Conservation (phyloP, 164 flowering plant species). For the Malania oleifera region DNA sequence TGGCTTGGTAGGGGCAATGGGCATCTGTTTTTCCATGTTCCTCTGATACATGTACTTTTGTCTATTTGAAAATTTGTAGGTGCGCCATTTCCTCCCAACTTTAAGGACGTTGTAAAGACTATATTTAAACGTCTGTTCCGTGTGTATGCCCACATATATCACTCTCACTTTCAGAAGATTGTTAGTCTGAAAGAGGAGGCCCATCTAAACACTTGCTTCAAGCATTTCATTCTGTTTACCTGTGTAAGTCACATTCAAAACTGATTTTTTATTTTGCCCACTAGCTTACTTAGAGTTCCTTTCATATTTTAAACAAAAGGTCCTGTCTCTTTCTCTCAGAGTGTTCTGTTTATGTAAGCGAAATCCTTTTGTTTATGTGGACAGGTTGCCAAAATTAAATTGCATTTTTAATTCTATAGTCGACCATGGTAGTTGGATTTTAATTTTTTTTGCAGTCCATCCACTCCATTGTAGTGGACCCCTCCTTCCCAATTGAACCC, state of each 20-base stretch:
- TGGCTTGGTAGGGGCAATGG: not conserved
- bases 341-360: too few relatives aligned
- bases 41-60: not conserved
- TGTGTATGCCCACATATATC: slow-evolving; percentile 96
- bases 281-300: too few relatives aligned
- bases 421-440: too few relatives aligned
- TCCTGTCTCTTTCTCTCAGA: too few relatives aligned
- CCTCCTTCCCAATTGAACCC: too few relatives aligned
- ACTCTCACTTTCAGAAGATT: slow-evolving; percentile 96
- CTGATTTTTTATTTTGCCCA: too few relatives aligned
- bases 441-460: not conserved
- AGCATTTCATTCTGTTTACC: slow-evolving; percentile 96
- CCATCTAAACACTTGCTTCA: slow-evolving; percentile 98
- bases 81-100: slow-evolving; percentile 92
- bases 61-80: slow-evolving; percentile 40
- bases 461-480: too few relatives aligned
- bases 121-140: slow-evolving; percentile 97
- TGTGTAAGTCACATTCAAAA: slow-evolving; percentile 88
- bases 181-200: slow-evolving; percentile 98
- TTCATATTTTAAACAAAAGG: too few relatives aligned
- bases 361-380: too few relatives aligned
- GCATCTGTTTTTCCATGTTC: not conserved
- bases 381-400: too few relatives aligned
- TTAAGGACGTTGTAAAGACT: slow-evolving; percentile 93
- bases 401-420: too few relatives aligned